Evolutionary conservation across 805 yeast species (phyloP).

Genomic region (Ogataea pignaliae): DNA sequence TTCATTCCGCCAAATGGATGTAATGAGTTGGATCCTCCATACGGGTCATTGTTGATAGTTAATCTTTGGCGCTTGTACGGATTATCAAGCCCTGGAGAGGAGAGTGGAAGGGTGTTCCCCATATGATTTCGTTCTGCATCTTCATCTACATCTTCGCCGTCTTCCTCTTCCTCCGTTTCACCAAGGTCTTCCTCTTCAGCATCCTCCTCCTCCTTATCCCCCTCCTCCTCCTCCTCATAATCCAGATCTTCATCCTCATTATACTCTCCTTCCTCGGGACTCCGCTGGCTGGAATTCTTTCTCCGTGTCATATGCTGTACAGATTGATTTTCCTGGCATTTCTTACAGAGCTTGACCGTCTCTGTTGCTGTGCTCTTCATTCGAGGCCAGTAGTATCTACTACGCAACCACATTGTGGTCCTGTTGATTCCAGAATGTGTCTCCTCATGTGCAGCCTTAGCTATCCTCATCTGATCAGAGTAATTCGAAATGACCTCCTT

Average conservation of each 20-base stretch:
- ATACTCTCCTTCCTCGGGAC: background rate
- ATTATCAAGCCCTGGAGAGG: too few species aligned
- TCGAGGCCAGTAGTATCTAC: slow-evolving; percentile 85
- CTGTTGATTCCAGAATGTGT: slow-evolving; percentile 88
- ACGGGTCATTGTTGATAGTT: too few species aligned
- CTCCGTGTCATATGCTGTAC: too few species aligned
- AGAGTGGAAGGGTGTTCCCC: too few species aligned
- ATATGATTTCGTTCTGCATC: too few species aligned
- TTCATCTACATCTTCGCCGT: background rate
- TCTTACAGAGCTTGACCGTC: slow-evolving; percentile 70
- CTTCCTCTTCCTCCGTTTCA: background rate
- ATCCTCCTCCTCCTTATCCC: background rate
- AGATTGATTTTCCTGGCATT: slow-evolving; percentile 28
- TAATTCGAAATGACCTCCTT: slow-evolving; percentile 82
- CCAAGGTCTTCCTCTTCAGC: background rate
- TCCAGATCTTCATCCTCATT: background rate
- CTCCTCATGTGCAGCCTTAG: slow-evolving; percentile 58
- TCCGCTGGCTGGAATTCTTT: slow-evolving; percentile 16
- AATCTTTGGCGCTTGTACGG: too few species aligned
- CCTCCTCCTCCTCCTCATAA: background rate
- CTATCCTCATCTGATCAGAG: slow-evolving; percentile 67
- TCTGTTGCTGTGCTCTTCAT: slow-evolving; percentile 83
- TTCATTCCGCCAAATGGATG: too few species aligned
- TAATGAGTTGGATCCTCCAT: too few species aligned
- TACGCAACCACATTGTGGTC: slow-evolving; percentile 73